These are phyloP conservation scores for Xenoacremonium recifei DNA, from an alignment of 2,329 filamentous ascomycete genomes.

Conservation along the genomic window DNA sequence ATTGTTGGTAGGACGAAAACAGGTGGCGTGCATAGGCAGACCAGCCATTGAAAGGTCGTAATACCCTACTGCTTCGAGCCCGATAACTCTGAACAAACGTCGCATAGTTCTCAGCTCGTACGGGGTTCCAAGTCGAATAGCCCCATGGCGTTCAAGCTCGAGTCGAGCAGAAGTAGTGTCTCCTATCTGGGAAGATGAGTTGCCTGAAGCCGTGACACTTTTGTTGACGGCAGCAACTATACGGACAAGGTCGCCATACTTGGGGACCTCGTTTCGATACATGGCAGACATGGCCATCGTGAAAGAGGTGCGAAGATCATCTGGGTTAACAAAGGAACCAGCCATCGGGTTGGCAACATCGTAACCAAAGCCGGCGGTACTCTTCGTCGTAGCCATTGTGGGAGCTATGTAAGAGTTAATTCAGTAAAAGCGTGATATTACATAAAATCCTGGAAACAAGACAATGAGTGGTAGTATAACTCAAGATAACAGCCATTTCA, in stretches of 20 bases:
- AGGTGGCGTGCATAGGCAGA: constrained; percentile 51
- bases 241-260: constrained; percentile 31
- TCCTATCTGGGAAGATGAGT: not conserved
- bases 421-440: no score
- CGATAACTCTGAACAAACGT: constrained; percentile 45
- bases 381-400: no score
- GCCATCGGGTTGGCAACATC: no score
- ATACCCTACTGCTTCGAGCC: constrained; percentile 50
- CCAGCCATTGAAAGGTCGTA: constrained; percentile 48
- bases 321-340: constrained; percentile 8
- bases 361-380: no score
- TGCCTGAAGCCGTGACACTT: constrained; percentile 2
- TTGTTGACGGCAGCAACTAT: constrained; percentile 29
- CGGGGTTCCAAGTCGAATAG: constrained; percentile 46
- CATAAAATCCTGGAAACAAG: no score
- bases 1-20: constrained; percentile 41
- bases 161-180: constrained; percentile 8
- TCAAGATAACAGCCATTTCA: no score
- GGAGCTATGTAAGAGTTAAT: no score
- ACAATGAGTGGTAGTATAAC: no score
- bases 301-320: constrained; percentile 26
- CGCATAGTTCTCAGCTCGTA: constrained; percentile 41
- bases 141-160: constrained; percentile 41
- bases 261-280: constrained; percentile 34
- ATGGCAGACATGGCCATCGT: constrained; percentile 33